phyloP scores from a whole-genome alignment of 1,284 basidiomycete species.

The Pseudozyma flocculosa region DNA sequence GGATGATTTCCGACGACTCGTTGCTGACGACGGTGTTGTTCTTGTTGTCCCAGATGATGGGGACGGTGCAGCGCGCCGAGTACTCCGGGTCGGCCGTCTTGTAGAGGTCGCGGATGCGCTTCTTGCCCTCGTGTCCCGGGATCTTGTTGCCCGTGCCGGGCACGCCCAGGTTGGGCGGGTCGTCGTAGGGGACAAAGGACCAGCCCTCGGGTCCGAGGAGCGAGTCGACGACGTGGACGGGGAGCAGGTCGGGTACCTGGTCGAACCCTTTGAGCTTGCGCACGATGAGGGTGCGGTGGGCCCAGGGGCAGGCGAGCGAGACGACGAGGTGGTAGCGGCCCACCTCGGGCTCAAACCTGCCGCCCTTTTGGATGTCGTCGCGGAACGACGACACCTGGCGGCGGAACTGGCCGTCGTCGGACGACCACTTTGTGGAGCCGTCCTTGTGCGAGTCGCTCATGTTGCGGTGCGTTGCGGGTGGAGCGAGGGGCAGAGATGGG shows the following conservation, averaged over 20 bases:
- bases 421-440: slow-evolving; percentile 53
- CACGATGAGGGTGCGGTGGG: slow-evolving; percentile 83
- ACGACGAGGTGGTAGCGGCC: slow-evolving; percentile 63
- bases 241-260: slow-evolving; percentile 70
- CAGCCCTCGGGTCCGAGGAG: slow-evolving; percentile 80
- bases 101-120: slow-evolving; percentile 84
- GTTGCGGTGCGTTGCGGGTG: neutral
- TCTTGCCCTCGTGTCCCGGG: slow-evolving; percentile 58
- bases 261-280: slow-evolving; percentile 90
- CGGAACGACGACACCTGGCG: slow-evolving; percentile 74
- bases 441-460: slow-evolving; percentile 26
- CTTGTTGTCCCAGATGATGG: slow-evolving; percentile 95
- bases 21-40: slow-evolving; percentile 84
- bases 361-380: slow-evolving; percentile 68
- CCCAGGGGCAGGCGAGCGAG: slow-evolving; percentile 70
- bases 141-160: slow-evolving; percentile 46
- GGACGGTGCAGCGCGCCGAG: slow-evolving; percentile 60
- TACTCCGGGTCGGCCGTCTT: slow-evolving; percentile 68
- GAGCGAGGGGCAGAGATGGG: too few species aligned
- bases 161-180: slow-evolving; percentile 26
- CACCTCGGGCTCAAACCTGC: slow-evolving; percentile 76
- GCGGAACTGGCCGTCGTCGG: slow-evolving; percentile 78
- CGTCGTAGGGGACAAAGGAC: slow-evolving; percentile 69
- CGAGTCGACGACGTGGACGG: slow-evolving; percentile 69
- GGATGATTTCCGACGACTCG: slow-evolving; percentile 66